These are phyloP conservation scores for Coniochaeta ligniaria DNA, from an alignment of 2,329 filamentous ascomycete genomes.

Conservation along the genomic window DNA sequence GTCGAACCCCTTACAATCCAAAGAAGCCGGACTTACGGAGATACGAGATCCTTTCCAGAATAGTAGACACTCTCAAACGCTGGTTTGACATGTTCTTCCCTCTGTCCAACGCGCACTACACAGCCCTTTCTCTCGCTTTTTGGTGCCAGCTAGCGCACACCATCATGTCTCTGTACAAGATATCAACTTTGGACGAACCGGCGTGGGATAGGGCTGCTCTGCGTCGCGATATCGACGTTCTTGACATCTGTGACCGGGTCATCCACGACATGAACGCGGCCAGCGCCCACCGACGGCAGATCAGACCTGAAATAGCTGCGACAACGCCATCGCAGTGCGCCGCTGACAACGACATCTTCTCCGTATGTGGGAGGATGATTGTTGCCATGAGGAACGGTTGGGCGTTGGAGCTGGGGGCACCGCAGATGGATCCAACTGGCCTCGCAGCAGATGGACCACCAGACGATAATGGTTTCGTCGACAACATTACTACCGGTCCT, in stretches of 20 bases:
- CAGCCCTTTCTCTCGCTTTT: slow-evolving; percentile 24
- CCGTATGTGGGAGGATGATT: slow-evolving; percentile 10
- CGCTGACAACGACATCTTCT: slow-evolving; percentile 13
- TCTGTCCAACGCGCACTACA: slow-evolving; percentile 17
- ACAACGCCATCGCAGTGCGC: background rate
- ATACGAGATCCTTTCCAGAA: slow-evolving; percentile 20
- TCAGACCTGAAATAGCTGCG: background rate
- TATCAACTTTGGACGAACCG: slow-evolving; percentile 26
- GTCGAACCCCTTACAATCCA: slow-evolving; percentile 5
- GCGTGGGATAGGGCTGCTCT: slow-evolving; percentile 28
- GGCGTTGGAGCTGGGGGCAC: slow-evolving; percentile 8
- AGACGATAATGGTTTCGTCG: background rate
- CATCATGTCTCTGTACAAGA: slow-evolving; percentile 22
- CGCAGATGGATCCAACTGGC: background rate
- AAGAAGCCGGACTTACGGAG: slow-evolving; percentile 13
- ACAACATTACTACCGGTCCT: background rate
- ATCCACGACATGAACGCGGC: slow-evolving; percentile 15
- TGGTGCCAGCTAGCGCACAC: slow-evolving; percentile 26
- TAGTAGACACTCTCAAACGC: slow-evolving; percentile 19
- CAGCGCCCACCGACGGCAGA: slow-evolving; percentile 1
- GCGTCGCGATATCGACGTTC: slow-evolving; percentile 22
- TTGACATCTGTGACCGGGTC: slow-evolving; percentile 23
- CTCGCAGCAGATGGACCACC: background rate
- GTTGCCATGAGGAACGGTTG: slow-evolving; percentile 9
- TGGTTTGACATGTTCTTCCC: slow-evolving; percentile 26